These are phyloP conservation scores for Fraxinus anomala DNA, from an alignment of 257 asterid genomes.

Conservation along the genomic window DNA sequence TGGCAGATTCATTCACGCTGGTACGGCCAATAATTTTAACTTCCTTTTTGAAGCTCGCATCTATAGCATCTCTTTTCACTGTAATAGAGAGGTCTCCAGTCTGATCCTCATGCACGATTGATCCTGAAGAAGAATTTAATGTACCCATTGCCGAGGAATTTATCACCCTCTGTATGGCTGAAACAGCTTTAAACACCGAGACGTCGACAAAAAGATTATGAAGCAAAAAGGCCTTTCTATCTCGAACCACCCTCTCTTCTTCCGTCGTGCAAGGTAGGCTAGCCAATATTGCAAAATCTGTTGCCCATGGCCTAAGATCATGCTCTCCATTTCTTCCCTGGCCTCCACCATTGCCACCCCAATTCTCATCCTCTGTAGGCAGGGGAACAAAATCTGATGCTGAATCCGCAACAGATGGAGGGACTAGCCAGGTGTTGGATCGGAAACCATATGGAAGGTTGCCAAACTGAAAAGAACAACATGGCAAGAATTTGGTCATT, in stretches of 20 bases:
- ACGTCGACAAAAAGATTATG: conserved; percentile 92
- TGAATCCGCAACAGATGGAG: conserved; percentile 66
- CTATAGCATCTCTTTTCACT: conserved; percentile 63
- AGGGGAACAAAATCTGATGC: conserved; percentile 56
- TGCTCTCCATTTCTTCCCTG: conserved; percentile 74
- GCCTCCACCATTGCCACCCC: conserved; percentile 99
- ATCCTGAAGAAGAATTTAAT: conserved; percentile 45
- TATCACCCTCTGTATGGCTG: conserved; percentile 70
- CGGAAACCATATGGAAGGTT: conserved; percentile 99
- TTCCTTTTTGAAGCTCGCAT: conserved; percentile 61
- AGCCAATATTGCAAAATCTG: conserved; percentile 78
- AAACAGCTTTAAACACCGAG: conserved; percentile 78
- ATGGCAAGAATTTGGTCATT: conserved; percentile 28
- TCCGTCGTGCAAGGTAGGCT: conserved; percentile 88
- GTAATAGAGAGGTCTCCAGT: conserved; percentile 74
- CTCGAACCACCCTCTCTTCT: conserved; percentile 92
- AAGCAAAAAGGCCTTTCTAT: conserved; percentile 94
- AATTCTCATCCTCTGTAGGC: conserved; percentile 79
- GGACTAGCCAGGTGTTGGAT: conserved; percentile 94
- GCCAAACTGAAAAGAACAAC: conserved; percentile 73
- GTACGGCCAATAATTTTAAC: conserved; percentile 51
- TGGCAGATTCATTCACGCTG: conserved; percentile 42
- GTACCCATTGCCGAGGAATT: conserved; percentile 42
- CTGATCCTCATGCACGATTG: conserved; percentile 61
- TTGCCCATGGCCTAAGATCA: conserved; percentile 93